Base-by-base conservation (phyloP, 176 grass and related monocot species). In the Avena insularis region DNA sequence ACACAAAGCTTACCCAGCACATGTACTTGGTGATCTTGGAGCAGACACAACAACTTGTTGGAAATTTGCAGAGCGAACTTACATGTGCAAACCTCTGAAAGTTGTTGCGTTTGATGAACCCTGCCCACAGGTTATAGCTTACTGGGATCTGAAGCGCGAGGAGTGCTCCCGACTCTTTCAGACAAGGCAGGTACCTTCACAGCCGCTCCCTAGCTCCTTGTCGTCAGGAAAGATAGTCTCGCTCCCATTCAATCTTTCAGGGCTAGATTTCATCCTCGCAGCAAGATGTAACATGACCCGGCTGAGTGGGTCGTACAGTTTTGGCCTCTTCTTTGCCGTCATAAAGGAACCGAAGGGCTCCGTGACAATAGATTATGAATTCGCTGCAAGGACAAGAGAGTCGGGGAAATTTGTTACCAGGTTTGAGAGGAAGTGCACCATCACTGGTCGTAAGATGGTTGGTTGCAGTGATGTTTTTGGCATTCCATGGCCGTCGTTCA, bases 381-480 rank as follows among this genome's bases (percentile, higher is more conserved):
- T 97, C 79, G 88, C 95, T 9, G 95, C 90, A 51, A 93, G 92
- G 58, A 84, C 81, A 13, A 97, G 80, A 65, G 86, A 86, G 0
- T 91, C 90, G 0, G 90, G 92, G 0, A 90, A 97, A 69, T 97
- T 97, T 80, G 90, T 87, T 57, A 97, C 90, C 90, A 94, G 94
- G 72, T 91, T 92, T 77, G 94, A 97, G 81, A 86, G 90, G 9
- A 91, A 97, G 51, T 90, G 91, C 79, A 94, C 95, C 0, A 92
- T 97, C 85, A 92, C 90, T 0, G 88, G 88, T 13, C 88, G 88
- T 3, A 88, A 88, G 78, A 90, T 92, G 0, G 88, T 92, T 66
- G 95, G 95, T 43, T 94, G 94, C 40, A 80, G 86, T 67, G 94
- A 97, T 78, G 83, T 97, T 9, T 97, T 97, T 92, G 90, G 81